Conservation (phyloP, 192 early-diverging fungal genomes). For the Lunasporangiospora selenospora region DNA sequence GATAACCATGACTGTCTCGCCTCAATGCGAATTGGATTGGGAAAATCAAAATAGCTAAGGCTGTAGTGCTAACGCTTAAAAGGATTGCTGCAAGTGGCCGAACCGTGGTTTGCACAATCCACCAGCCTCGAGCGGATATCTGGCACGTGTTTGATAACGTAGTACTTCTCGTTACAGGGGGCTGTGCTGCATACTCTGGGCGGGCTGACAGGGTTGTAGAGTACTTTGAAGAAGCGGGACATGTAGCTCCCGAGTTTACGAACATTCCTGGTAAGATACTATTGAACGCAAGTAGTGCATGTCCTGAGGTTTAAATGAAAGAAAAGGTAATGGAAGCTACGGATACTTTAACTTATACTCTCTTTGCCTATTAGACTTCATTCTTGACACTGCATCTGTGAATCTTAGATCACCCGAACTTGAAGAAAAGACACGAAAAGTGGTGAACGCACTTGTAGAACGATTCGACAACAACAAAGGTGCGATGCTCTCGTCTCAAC, state of each 20-base stretch:
- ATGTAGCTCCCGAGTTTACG: constrained; percentile 32
- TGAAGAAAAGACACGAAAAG: constrained; percentile 28
- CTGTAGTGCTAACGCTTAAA: constrained; percentile 37
- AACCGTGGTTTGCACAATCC: constrained; percentile 85
- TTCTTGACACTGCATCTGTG: constrained; percentile 40
- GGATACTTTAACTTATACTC: not conserved
- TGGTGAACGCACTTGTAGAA: constrained; percentile 19
- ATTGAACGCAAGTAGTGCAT: too few species aligned
- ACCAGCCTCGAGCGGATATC: constrained; percentile 84
- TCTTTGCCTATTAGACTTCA: constrained; percentile 18
- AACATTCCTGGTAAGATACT: constrained; percentile 34
- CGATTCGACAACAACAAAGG: constrained; percentile 30
- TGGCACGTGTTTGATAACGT: constrained; percentile 86
- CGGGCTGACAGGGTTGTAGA: constrained; percentile 44
- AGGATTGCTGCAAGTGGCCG: constrained; percentile 41
- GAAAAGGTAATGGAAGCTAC: too few species aligned
- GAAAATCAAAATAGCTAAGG: constrained; percentile 27
- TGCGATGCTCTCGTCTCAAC: constrained; percentile 22
- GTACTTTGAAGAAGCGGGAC: constrained; percentile 44
- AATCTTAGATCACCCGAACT: constrained; percentile 23
- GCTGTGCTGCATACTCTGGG: constrained; percentile 41
- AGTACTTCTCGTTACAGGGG: constrained; percentile 73
- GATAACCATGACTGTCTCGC: not conserved
- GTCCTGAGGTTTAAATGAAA: too few species aligned
- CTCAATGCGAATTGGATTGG: too few species aligned